A percentile compares a stretch with the other conserved stretches of the same genome.
Evolutionary conservation across 129 eudicot genomes (phyloP).

Genomic region (Flaveria bidentis): DNA sequence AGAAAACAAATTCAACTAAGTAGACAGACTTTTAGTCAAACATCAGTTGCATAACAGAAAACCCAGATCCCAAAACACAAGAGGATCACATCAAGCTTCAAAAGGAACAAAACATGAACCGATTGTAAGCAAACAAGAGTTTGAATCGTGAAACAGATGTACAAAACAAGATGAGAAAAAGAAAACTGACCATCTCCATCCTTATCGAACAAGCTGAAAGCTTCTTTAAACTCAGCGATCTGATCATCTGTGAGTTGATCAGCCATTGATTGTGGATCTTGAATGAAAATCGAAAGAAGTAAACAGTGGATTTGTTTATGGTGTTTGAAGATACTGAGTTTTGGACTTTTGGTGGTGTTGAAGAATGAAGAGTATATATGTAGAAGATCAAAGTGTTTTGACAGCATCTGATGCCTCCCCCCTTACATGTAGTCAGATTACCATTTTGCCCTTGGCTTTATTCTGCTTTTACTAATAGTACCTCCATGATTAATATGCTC

Average conservation of each 20-base stretch:
- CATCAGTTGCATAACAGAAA: neutral
- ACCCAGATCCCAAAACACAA: slow-evolving; percentile 14
- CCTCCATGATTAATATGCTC: slow-evolving; percentile 27
- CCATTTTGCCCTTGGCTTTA: slow-evolving; percentile 12
- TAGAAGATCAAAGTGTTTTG: neutral
- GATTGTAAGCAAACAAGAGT: neutral
- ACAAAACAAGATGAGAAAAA: neutral
- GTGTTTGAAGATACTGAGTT: no score
- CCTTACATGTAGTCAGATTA: neutral
- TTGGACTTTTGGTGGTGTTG: neutral
- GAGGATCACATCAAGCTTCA: neutral
- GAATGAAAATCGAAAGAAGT: neutral
- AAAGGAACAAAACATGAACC: neutral
- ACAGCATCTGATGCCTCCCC: slow-evolving; percentile 16
- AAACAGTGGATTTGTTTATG: slow-evolving; percentile 3
- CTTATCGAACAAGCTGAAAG: slow-evolving; percentile 59
- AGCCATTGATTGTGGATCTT: slow-evolving; percentile 37
- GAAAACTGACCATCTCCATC: slow-evolving; percentile 56
- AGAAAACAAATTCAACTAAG: no score
- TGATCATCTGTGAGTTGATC: slow-evolving; percentile 60
- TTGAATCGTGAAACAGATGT: neutral
- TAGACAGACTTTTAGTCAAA: no score
- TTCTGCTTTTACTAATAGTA: slow-evolving; percentile 15
- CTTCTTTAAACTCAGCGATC: slow-evolving; percentile 66
- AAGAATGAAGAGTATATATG: slow-evolving; percentile 12